Evolutionary conservation across 495 filamentous ascomycete genomes (phyloP).

Genomic region (Penicillium flavigenum): DNA sequence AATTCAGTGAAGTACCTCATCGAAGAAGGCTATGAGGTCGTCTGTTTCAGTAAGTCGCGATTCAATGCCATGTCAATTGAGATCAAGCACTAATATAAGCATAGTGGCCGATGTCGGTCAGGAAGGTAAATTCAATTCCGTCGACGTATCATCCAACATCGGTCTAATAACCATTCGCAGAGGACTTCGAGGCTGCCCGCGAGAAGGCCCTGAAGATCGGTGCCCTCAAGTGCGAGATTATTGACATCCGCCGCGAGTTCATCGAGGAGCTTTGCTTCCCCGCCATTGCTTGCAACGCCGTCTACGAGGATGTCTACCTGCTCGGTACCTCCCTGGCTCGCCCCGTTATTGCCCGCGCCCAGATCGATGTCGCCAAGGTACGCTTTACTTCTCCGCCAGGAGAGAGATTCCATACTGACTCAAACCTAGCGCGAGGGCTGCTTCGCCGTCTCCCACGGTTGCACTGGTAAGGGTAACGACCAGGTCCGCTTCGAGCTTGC

Average conservation of each 20-base stretch:
- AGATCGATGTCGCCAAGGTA: conserved; percentile 65
- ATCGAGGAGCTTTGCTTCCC: conserved; percentile 85
- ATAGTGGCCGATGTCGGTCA: conserved; percentile 64
- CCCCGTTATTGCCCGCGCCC: conserved; percentile 82
- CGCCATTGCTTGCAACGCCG: conserved; percentile 79
- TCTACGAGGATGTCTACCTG: conserved; percentile 81
- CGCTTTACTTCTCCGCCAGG: neutral
- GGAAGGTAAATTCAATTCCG: conserved; percentile 39
- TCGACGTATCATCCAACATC: neutral
- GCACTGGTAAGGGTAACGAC: conserved; percentile 86
- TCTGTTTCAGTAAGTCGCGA: conserved; percentile 56
- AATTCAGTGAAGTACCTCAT: conserved; percentile 59
- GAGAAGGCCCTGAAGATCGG: conserved; percentile 56
- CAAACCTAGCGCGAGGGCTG: conserved; percentile 37
- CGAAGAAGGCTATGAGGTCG: conserved; percentile 67
- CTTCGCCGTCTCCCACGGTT: conserved; percentile 70
- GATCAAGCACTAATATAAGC: conserved; percentile 17
- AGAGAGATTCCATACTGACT: neutral
- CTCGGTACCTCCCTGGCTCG: conserved; percentile 80
- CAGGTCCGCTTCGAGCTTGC: conserved; percentile 84
- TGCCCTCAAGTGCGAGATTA: conserved; percentile 46
- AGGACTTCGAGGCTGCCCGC: conserved; percentile 66
- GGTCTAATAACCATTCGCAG: conserved; percentile 23
- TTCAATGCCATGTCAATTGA: neutral
- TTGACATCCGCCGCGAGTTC: conserved; percentile 67